Evolutionary conservation across 2,329 filamentous ascomycete genomes (phyloP).

Genomic region (Colletotrichum paranaense): DNA sequence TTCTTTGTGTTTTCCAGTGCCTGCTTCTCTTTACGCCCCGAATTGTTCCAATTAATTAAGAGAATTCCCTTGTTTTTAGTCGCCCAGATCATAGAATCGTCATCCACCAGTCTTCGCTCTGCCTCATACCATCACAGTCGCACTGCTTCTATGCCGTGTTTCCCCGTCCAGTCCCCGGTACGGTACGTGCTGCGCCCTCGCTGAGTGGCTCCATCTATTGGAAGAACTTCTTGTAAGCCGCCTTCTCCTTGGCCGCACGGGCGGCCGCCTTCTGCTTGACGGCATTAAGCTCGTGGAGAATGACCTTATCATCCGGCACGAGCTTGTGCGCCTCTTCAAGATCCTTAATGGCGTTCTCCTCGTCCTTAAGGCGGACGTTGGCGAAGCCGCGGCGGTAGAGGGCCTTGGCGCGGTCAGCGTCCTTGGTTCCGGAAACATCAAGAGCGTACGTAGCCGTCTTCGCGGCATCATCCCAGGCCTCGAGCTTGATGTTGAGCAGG

Average conservation of each 20-base stretch:
- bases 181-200: background rate
- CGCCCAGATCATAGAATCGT: constrained; percentile 15
- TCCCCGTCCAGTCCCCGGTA: background rate
- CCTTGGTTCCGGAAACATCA: constrained; percentile 71
- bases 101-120: background rate
- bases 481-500: constrained; percentile 85
- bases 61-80: constrained; percentile 4
- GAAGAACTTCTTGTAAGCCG: constrained; percentile 93
- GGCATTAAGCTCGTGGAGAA: constrained; percentile 79
- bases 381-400: constrained; percentile 86
- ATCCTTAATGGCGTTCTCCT: constrained; percentile 82
- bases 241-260: constrained; percentile 88
- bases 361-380: constrained; percentile 81
- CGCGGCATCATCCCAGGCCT: constrained; percentile 76
- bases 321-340: constrained; percentile 81
- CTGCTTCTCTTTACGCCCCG: constrained; percentile 27
- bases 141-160: background rate
- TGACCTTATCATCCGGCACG: constrained; percentile 78
- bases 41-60: constrained; percentile 12
- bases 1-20: background rate
- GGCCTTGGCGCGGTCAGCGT: constrained; percentile 89
- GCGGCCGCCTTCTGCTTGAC: constrained; percentile 82
- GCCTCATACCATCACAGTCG: background rate
- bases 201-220: constrained; percentile 46
- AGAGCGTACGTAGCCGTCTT: constrained; percentile 80